Percentiles rank a stretch among this genome's conserved stretches.
phyloP scores from a whole-genome alignment of 1,284 basidiomycete species.

The Neolentinus lepideus region DNA sequence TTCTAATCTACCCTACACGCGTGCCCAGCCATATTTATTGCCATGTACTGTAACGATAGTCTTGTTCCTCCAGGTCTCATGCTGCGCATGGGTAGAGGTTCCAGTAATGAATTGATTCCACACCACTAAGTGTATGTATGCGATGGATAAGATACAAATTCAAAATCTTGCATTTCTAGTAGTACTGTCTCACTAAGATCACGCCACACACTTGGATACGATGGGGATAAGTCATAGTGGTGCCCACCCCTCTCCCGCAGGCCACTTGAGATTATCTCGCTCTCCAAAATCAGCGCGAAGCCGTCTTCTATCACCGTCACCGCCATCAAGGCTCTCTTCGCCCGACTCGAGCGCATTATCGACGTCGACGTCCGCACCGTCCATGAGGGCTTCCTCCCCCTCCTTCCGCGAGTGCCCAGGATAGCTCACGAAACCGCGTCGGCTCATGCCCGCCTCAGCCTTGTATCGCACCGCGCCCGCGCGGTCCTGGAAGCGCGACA shows the following conservation, averaged over 20 bases:
- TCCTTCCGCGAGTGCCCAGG: not conserved
- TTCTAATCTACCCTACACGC: not conserved
- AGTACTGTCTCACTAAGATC: too few species aligned
- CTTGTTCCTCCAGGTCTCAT: not conserved
- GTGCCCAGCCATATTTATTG: not conserved
- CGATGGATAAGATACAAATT: not conserved
- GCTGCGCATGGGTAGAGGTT: not conserved
- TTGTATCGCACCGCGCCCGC: constrained; percentile 51
- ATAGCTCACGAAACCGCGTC: constrained; percentile 46
- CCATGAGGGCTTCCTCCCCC: not conserved
- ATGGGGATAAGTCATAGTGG: too few species aligned
- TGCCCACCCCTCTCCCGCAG: not conserved
- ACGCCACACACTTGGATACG: too few species aligned
- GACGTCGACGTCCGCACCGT: not conserved
- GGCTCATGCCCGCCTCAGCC: constrained; percentile 58
- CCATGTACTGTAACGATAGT: not conserved
- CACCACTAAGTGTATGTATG: not conserved
- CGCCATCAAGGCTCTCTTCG: not conserved
- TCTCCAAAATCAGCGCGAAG: not conserved
- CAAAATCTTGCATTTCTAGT: not conserved
- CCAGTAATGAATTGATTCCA: not conserved
- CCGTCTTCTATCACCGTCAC: not conserved
- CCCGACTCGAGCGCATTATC: not conserved
- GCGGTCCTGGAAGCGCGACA: constrained; percentile 25
- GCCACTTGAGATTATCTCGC: constrained; percentile 1